phyloP scores from a whole-genome alignment of 352 stramenopile genomes.

The Thalassiosira allenii region DNA sequence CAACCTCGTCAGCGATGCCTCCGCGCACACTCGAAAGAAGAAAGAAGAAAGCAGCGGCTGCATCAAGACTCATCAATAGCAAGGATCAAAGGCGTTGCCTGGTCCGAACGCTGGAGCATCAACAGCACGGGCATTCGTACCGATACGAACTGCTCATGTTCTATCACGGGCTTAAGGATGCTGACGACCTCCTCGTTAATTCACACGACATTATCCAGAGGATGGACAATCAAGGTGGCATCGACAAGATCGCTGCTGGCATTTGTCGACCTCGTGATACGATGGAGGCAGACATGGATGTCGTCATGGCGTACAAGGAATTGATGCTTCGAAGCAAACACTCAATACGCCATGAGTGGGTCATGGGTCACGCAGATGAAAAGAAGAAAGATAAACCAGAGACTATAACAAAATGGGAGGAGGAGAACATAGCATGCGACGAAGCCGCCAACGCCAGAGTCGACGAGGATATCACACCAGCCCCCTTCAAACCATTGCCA shows the following conservation, averaged over 20 bases:
- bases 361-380: conserved; percentile 9
- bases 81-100: neutral
- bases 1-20: conserved; percentile 13
- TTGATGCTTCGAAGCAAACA: neutral
- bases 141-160: conserved; percentile 1
- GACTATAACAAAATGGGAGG: conserved; percentile 7
- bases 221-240: neutral
- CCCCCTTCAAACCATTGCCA: neutral
- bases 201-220: neutral
- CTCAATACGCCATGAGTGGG: neutral
- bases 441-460: neutral
- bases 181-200: neutral
- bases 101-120: neutral
- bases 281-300: conserved; percentile 24
- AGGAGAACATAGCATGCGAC: conserved; percentile 23
- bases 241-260: neutral
- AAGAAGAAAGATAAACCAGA: conserved; percentile 5
- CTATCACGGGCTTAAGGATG: neutral
- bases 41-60: neutral
- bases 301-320: conserved; percentile 17
- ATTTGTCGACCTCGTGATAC: neutral
- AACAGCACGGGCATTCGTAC: neutral
- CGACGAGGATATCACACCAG: neutral
- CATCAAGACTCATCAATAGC: neutral
- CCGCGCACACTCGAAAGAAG: neutral